These are phyloP conservation scores for Entomortierella parvispora DNA, from an alignment of 192 early-diverging fungal species.

Conservation along the genomic window DNA sequence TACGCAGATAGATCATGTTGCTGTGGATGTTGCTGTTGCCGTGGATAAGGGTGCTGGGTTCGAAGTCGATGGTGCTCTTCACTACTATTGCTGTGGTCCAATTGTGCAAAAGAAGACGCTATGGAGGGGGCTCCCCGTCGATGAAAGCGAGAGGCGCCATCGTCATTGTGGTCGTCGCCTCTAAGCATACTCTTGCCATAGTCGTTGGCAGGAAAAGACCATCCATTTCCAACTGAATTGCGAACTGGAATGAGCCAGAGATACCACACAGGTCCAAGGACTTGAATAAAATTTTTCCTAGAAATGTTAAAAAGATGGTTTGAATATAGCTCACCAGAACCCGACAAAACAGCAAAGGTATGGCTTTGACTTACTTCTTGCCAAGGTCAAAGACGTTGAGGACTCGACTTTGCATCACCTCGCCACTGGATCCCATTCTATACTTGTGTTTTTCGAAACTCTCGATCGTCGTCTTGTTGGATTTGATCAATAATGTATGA, in stretches of 20 bases:
- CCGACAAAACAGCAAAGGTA: neutral
- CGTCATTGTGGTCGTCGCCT: conserved; percentile 27
- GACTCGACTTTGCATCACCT: conserved; percentile 49
- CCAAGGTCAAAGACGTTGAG: conserved; percentile 57
- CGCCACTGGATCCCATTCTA: conserved; percentile 31
- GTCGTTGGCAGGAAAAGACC: conserved; percentile 60
- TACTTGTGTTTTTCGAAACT: conserved; percentile 52
- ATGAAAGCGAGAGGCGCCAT: neutral
- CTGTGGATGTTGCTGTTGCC: neutral
- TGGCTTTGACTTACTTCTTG: conserved; percentile 15
- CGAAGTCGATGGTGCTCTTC: neutral
- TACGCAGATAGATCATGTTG: neutral
- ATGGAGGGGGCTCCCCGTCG: neutral
- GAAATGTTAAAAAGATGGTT: neutral
- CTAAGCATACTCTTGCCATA: conserved; percentile 56
- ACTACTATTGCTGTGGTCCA: neutral
- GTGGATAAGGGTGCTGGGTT: conserved; percentile 8
- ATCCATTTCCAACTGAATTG: conserved; percentile 63
- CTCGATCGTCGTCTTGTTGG: conserved; percentile 55
- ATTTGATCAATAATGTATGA: conserved; percentile 44
- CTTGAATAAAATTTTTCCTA: conserved; percentile 65
- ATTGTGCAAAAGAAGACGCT: neutral
- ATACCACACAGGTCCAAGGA: conserved; percentile 62
- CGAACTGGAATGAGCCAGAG: conserved; percentile 65
- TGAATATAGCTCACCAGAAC: neutral